Conservation (phyloP, 2,329 filamentous ascomycete species). For the Colletotrichum sp. region DNA sequence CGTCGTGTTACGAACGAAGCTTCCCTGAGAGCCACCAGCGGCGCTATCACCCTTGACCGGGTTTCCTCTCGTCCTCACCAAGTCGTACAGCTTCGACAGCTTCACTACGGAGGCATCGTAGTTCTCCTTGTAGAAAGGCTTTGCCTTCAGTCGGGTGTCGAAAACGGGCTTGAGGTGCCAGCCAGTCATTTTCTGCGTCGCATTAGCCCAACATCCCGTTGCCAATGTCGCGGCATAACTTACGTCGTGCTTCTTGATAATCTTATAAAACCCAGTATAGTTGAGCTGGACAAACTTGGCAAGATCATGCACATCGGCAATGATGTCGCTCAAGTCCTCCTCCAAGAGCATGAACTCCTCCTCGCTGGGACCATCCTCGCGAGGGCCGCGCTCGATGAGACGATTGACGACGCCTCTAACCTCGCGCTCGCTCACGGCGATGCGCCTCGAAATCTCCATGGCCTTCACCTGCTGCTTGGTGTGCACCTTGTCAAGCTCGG, state of each 20-base stretch:
- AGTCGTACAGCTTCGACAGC: slow-evolving; percentile 92
- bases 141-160: slow-evolving; percentile 89
- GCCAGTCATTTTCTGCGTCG: slow-evolving; percentile 81
- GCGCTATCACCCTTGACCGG: slow-evolving; percentile 91
- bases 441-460: slow-evolving; percentile 91
- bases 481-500: slow-evolving; percentile 96
- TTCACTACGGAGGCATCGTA: slow-evolving; percentile 96
- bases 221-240: slow-evolving; percentile 36
- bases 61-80: slow-evolving; percentile 91
- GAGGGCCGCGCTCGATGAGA: slow-evolving; percentile 66
- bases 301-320: slow-evolving; percentile 96
- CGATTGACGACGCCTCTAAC: slow-evolving; percentile 86
- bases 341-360: slow-evolving; percentile 95
- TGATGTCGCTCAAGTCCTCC: slow-evolving; percentile 95
- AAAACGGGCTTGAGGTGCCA: slow-evolving; percentile 98
- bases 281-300: slow-evolving; percentile 98
- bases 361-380: slow-evolving; percentile 71
- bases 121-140: slow-evolving; percentile 98
- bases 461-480: slow-evolving; percentile 98
- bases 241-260: slow-evolving; percentile 99
- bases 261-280: slow-evolving; percentile 99
- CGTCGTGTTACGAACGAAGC: slow-evolving; percentile 95
- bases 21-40: slow-evolving; percentile 90
- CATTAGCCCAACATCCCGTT: background rate
- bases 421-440: slow-evolving; percentile 86